Base-by-base conservation (phyloP, 768 basidiomycete species). In the Lyophyllum shimeji region DNA sequence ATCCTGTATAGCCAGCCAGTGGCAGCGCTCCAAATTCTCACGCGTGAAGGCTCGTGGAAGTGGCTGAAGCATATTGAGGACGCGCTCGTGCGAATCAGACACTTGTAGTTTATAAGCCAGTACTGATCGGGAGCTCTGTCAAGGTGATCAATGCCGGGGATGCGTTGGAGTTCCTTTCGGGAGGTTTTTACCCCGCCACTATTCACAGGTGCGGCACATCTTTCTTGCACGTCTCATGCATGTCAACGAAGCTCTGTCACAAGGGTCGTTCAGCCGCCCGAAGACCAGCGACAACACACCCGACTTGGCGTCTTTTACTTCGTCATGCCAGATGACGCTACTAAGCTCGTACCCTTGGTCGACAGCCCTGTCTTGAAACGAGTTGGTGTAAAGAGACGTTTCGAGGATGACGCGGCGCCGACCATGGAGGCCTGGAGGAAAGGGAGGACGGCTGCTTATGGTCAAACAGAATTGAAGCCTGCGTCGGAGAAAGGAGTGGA, bases 301-400 rank as follows among this genome's bases (percentile, higher is more conserved):
- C 73, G 80, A 20, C 69, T 82, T 1, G 78, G 79, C 7, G 69
- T 78, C 1, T 85, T 86, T 63, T 86, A 86, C 64, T 87, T 87
- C 59, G 68, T 65, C 43, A 71, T 77, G 73, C 67, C 78, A 0
- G 77, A 86, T 58, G 83, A 85, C 62, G 61, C 74, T 67, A 31
- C 78, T 6, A 62, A 58, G 50, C 60, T 66, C 7, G 55, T 57
- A 3, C 65, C 65, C 13, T 61, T 80, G 1, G 43, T 62, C 0
- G 71, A 78, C 18, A 83, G 82, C 60, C 79, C 81, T 0, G 74
- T 85, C 0, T 65, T 85, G 18, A 72, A 82, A 57, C 66, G 74
- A 5, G 69, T 66, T 0, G 82, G 81, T 2, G 70, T 83, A 43
- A 61, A 63, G 21, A 67, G 67, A 2, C 67, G 74, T 2, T 75